A percentile compares a stretch with the other conserved stretches of the same genome.
phyloP scores from a whole-genome alignment of 345 rosid genomes.

The Trapa incisa region DNA sequence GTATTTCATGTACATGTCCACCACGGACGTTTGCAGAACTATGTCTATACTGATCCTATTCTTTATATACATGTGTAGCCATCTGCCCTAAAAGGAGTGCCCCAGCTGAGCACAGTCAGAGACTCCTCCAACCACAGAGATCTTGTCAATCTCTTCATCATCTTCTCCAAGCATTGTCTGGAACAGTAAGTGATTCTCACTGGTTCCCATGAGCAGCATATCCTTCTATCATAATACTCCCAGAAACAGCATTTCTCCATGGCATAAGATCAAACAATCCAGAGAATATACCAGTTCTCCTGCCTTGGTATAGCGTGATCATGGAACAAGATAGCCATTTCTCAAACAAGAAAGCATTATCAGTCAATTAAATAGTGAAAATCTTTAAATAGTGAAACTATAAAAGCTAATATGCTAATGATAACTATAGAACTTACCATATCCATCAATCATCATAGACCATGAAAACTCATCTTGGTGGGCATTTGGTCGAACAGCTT shows the following conservation, averaged over 20 bases:
- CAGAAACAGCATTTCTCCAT: conserved; percentile 23
- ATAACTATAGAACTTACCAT: conserved; percentile 15
- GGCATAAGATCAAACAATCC: conserved; percentile 25
- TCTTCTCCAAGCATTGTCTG: conserved; percentile 22
- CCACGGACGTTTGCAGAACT: conserved; percentile 21
- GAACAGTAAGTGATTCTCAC: conserved; percentile 23
- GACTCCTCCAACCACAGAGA: conserved; percentile 19
- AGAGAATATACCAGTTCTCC: conserved; percentile 27
- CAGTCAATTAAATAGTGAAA: not conserved
- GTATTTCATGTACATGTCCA: conserved; percentile 31
- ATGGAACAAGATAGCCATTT: conserved; percentile 21
- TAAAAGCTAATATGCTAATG: not conserved
- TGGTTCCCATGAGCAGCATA: conserved; percentile 18
- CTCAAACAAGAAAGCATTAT: not conserved
- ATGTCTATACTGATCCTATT: conserved; percentile 13
- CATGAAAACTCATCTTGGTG: conserved; percentile 27
- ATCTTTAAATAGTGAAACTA: not conserved
- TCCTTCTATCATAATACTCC: conserved; percentile 37
- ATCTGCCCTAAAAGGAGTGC: conserved; percentile 27
- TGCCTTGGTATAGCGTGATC: conserved; percentile 21
- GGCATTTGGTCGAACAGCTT: conserved; percentile 36
- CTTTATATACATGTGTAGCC: conserved; percentile 22
- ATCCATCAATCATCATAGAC: conserved; percentile 35
- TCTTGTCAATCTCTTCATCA: conserved; percentile 13
- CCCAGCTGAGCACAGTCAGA: conserved; percentile 27